Percentiles rank a stretch among this genome's conserved stretches.
Evolutionary conservation across 2,329 filamentous ascomycete genomes (phyloP).

Genomic region (Ceratocystis smalleyi): DNA sequence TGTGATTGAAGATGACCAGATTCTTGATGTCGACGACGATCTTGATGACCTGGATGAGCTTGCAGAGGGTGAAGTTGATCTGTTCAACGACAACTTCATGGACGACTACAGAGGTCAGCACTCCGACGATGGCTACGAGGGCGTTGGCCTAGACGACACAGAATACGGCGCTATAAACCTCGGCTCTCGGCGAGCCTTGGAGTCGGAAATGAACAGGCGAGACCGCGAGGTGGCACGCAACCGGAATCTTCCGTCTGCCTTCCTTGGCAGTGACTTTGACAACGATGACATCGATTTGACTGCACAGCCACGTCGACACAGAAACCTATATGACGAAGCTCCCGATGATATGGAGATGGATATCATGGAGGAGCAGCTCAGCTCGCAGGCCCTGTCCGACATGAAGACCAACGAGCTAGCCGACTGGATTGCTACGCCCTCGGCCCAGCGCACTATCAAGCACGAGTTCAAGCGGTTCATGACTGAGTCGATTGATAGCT

Average conservation of each 20-base stretch:
- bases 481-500: conserved; percentile 85
- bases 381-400: conserved; percentile 77
- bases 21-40: conserved; percentile 35
- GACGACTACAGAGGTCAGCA: conserved; percentile 51
- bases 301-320: conserved; percentile 65
- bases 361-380: conserved; percentile 90
- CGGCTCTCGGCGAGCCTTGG: conserved; percentile 51
- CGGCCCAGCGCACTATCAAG: conserved; percentile 84
- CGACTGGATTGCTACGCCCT: conserved; percentile 83
- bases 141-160: conserved; percentile 56
- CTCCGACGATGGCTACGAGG: conserved; percentile 50
- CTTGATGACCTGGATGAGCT: conserved; percentile 68
- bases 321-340: conserved; percentile 88
- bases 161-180: conserved; percentile 57
- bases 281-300: conserved; percentile 74
- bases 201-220: conserved; percentile 56
- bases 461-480: conserved; percentile 95
- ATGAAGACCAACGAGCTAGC: conserved; percentile 86
- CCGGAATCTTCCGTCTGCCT: conserved; percentile 54
- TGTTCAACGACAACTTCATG: conserved; percentile 60
- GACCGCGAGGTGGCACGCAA: conserved; percentile 55
- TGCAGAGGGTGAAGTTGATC: conserved; percentile 66
- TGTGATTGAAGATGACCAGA: conserved; percentile 53
- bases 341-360: conserved; percentile 85
- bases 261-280: conserved; percentile 67